Evolutionary conservation across 2,329 filamentous ascomycete genomes (phyloP).

Genomic region (Cercospora sojina): DNA sequence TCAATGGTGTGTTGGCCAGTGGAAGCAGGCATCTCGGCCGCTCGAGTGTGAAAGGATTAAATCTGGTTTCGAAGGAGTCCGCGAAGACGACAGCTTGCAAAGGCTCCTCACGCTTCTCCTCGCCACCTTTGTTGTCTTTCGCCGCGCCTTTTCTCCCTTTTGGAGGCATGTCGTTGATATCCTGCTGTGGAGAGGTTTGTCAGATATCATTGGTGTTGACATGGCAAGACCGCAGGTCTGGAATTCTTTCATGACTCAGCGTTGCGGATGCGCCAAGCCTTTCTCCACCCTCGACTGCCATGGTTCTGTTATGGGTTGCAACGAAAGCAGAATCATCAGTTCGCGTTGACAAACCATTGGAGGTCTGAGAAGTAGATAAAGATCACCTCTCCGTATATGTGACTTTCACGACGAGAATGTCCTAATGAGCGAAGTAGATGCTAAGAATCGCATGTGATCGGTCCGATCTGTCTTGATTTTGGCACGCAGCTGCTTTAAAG

Average conservation of each 20-base stretch:
- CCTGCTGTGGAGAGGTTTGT: slow-evolving; percentile 4
- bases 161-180: slow-evolving; percentile 45
- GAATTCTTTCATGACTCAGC: slow-evolving; percentile 13
- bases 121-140: slow-evolving; percentile 44
- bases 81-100: slow-evolving; percentile 73
- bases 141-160: slow-evolving; percentile 47
- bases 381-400: neutral
- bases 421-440: neutral
- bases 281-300: neutral
- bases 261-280: neutral
- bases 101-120: slow-evolving; percentile 61
- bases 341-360: neutral
- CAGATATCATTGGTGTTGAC: neutral
- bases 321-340: neutral
- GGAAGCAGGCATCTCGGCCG: slow-evolving; percentile 91
- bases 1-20: slow-evolving; percentile 87
- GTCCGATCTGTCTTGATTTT: neutral
- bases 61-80: slow-evolving; percentile 91
- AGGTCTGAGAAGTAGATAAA: neutral
- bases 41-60: slow-evolving; percentile 84
- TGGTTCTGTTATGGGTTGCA: neutral
- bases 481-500: neutral
- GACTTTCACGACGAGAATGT: neutral
- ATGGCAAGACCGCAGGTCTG: neutral
- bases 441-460: neutral